Evolutionary conservation across 1,284 basidiomycete species (phyloP).

Genomic region (Coriolopsis trogii): DNA sequence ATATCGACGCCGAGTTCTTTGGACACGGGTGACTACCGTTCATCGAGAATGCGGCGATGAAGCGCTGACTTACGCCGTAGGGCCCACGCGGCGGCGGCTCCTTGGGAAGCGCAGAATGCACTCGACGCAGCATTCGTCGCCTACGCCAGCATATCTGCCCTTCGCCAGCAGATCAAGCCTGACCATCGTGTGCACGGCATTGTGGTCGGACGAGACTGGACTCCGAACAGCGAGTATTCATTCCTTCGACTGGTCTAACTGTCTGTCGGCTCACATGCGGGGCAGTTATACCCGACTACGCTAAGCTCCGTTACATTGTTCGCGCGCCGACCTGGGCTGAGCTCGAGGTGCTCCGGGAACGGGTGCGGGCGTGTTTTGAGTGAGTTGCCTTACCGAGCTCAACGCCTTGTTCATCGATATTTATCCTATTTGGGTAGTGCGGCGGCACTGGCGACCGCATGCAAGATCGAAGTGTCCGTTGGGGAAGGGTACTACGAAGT

Average conservation of each 20-base stretch:
- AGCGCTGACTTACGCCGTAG: slow-evolving; percentile 37
- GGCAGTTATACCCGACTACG: slow-evolving; percentile 79
- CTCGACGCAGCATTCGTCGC: slow-evolving; percentile 84
- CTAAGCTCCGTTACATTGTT: slow-evolving; percentile 71
- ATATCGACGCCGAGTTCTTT: slow-evolving; percentile 64
- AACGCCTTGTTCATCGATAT: neutral
- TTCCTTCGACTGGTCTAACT: neutral
- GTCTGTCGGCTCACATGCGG: neutral
- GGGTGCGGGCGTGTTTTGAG: slow-evolving; percentile 76
- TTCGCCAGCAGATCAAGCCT: slow-evolving; percentile 64
- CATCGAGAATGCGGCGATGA: neutral
- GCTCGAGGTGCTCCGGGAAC: slow-evolving; percentile 53
- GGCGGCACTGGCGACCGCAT: slow-evolving; percentile 72
- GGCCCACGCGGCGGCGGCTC: slow-evolving; percentile 74
- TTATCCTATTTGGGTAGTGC: slow-evolving; percentile 47
- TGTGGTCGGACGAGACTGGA: slow-evolving; percentile 62
- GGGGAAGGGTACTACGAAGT: slow-evolving; percentile 56
- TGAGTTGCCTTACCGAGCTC: slow-evolving; percentile 37
- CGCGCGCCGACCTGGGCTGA: slow-evolving; percentile 71
- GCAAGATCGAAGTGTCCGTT: slow-evolving; percentile 51
- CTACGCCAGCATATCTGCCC: slow-evolving; percentile 72
- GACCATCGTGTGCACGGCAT: slow-evolving; percentile 71
- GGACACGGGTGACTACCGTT: slow-evolving; percentile 58
- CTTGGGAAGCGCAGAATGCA: slow-evolving; percentile 86
- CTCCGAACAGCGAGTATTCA: slow-evolving; percentile 56